Conservation (phyloP, 2,329 filamentous ascomycete genomes). For the Ophiosphaerella korrae region DNA sequence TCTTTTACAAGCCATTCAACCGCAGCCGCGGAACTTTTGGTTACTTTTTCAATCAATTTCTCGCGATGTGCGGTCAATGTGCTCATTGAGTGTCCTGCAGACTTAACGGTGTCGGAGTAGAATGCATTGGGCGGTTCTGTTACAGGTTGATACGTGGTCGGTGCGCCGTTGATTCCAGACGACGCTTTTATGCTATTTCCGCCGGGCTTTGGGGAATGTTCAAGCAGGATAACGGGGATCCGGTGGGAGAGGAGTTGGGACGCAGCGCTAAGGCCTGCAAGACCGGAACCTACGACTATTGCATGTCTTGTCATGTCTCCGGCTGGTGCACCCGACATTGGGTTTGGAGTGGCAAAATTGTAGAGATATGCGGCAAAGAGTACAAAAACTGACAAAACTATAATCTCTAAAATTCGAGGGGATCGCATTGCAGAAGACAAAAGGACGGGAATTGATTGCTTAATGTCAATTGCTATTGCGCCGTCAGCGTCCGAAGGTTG, state of each 20-base stretch:
- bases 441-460: too few relatives aligned
- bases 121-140: slow-evolving; percentile 50
- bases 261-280: slow-evolving; percentile 66
- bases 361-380: slow-evolving; percentile 8
- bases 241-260: slow-evolving; percentile 60
- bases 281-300: slow-evolving; percentile 68
- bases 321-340: slow-evolving; percentile 9
- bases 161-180: slow-evolving; percentile 68
- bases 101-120: slow-evolving; percentile 62
- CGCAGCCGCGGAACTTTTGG: slow-evolving; percentile 54
- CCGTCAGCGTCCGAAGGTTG: not conserved
- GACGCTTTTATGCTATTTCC: slow-evolving; percentile 72
- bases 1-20: slow-evolving; percentile 64
- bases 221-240: slow-evolving; percentile 62
- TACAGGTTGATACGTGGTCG: slow-evolving; percentile 61
- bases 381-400: not conserved
- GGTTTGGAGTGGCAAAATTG: not conserved
- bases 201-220: slow-evolving; percentile 64
- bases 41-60: slow-evolving; percentile 57
- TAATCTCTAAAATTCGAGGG: not conserved
- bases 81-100: slow-evolving; percentile 54
- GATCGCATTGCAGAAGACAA: slow-evolving; percentile 3
- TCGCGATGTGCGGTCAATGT: slow-evolving; percentile 44
- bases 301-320: slow-evolving; percentile 41
- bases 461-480: not conserved